These are phyloP conservation scores for Nitzschia palea DNA, from an alignment of 108 stramenopile species.

Conservation along the genomic window DNA sequence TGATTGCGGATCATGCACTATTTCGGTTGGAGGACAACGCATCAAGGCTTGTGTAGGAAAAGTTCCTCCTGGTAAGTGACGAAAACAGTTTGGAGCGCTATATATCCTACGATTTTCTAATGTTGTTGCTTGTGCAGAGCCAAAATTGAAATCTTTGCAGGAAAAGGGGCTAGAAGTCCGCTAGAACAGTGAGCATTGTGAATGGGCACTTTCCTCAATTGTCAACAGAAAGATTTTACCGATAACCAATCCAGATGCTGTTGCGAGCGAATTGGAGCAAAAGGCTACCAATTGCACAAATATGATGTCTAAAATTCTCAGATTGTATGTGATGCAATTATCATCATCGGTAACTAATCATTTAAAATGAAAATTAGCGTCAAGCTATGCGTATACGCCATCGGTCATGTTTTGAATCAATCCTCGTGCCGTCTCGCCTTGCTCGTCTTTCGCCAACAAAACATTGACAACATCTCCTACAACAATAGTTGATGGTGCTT, in stretches of 20 bases:
- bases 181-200: no score
- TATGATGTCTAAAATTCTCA: no score
- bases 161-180: constrained; percentile 81
- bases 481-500: constrained; percentile 85
- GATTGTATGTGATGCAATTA: no score
- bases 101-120: background rate
- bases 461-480: constrained; percentile 87
- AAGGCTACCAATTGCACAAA: no score
- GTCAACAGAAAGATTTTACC: no score
- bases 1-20: constrained; percentile 79
- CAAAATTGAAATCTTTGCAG: constrained; percentile 74
- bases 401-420: constrained; percentile 21
- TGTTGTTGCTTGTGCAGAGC: constrained; percentile 31
- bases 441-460: constrained; percentile 52
- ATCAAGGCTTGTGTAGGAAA: constrained; percentile 83
- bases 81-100: background rate
- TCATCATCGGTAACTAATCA: no score
- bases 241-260: no score
- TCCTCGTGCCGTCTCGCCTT: constrained; percentile 31
- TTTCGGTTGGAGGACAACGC: constrained; percentile 73
- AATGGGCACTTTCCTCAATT: no score
- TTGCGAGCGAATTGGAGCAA: no score
- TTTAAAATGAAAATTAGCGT: no score
- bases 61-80: constrained; percentile 48
- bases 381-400: background rate